Conservation (phyloP, 306 rosid genomes). For the Castanopsis chinensis region DNA sequence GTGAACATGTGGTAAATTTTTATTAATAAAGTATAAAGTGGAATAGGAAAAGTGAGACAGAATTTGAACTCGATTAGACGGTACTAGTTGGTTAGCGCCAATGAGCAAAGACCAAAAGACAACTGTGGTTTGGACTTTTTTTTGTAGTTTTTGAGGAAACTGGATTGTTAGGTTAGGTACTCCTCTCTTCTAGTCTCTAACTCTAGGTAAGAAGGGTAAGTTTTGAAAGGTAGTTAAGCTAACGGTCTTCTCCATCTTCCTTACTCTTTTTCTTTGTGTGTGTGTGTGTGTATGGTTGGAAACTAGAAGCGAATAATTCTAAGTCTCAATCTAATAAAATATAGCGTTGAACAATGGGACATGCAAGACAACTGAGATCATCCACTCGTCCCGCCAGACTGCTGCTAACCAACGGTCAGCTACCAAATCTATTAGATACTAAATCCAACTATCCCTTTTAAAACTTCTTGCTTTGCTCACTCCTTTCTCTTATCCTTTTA, state of each 20-base stretch:
- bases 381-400: constrained; percentile 15
- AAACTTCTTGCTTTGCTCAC: constrained; percentile 8
- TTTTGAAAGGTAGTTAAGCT: constrained; percentile 46
- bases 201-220: constrained; percentile 21
- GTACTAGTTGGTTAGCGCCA: no score
- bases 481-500: constrained; percentile 10
- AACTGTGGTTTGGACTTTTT: neutral
- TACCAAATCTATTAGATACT: constrained; percentile 26
- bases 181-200: no score
- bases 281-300: neutral
- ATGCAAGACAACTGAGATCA: constrained; percentile 8
- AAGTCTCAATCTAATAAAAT: neutral
- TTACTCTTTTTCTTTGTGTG: neutral
- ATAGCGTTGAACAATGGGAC: constrained; percentile 17
- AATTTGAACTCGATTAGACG: no score
- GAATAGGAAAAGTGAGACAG: no score
- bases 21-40: no score
- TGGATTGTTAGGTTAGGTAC: constrained; percentile 50
- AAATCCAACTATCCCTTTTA: neutral
- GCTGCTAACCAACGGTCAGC: constrained; percentile 52
- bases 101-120: neutral
- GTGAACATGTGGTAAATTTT: no score
- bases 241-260: constrained; percentile 17
- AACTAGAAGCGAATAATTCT: no score
- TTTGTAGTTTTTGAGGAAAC: neutral